These are phyloP conservation scores for Penicillium vulpinum DNA, from an alignment of 2,329 filamentous ascomycete species.

Conservation along the genomic window DNA sequence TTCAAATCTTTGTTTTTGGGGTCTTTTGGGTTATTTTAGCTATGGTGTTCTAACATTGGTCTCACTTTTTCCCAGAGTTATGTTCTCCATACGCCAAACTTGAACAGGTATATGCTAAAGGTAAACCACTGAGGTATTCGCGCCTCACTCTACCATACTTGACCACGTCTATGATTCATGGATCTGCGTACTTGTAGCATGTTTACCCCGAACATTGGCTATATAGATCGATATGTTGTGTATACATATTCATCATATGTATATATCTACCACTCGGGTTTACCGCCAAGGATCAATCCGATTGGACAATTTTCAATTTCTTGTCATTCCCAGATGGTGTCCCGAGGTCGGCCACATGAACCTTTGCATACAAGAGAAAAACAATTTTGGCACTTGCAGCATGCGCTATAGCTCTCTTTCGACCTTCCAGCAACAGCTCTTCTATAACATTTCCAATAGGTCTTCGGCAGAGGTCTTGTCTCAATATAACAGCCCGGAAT, in stretches of 20 bases:
- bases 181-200: not conserved
- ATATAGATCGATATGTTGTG: too few species aligned
- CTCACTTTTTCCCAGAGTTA: not conserved
- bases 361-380: not conserved
- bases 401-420: not conserved
- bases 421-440: not conserved
- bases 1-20: constrained; percentile 16
- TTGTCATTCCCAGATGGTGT: not conserved
- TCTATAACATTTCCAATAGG: not conserved
- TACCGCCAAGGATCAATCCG: not conserved
- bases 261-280: not conserved
- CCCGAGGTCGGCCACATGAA: too few species aligned
- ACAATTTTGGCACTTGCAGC: not conserved
- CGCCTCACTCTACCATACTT: not conserved
- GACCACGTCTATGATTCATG: not conserved
- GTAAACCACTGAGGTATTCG: not conserved
- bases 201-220: not conserved
- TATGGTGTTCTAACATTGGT: constrained; percentile 1
- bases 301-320: not conserved
- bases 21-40: not conserved
- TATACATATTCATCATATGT: too few species aligned
- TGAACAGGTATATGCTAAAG: not conserved
- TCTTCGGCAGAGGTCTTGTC: not conserved
- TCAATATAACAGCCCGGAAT: not conserved
- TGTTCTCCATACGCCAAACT: not conserved